phyloP scores from a whole-genome alignment of 192 early-diverging fungal species.

The Coemansia sp. region DNA sequence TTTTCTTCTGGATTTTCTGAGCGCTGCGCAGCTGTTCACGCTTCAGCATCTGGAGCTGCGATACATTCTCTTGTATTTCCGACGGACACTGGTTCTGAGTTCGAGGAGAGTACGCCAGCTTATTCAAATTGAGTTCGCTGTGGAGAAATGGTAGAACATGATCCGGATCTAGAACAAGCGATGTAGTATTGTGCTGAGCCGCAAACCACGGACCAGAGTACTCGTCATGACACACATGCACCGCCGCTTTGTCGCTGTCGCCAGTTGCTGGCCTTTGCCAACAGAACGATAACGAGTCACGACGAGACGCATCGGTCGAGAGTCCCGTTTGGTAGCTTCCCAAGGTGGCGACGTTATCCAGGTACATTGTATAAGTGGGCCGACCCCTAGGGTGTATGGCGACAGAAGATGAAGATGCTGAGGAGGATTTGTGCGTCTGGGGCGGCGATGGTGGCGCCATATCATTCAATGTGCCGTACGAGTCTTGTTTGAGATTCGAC shows the following conservation, averaged over 20 bases:
- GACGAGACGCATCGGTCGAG: conserved; percentile 19
- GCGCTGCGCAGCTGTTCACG: conserved; percentile 33
- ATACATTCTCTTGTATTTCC: conserved; percentile 11
- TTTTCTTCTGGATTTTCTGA: conserved; percentile 46
- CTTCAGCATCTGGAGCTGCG: conserved; percentile 1
- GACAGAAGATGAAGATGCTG: conserved; percentile 2
- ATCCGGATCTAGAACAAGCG: conserved; percentile 17
- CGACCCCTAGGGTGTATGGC: conserved; percentile 3
- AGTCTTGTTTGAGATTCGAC: neutral
- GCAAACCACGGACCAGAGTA: conserved; percentile 48
- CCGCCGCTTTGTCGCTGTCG: neutral
- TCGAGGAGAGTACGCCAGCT: conserved; percentile 9
- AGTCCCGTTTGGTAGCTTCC: conserved; percentile 27
- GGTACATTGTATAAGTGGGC: conserved; percentile 16
- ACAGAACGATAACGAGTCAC: conserved; percentile 31
- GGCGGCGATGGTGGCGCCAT: conserved; percentile 31
- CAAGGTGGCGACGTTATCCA: conserved; percentile 29
- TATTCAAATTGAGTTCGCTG: conserved; percentile 48
- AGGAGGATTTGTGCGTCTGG: conserved; percentile 25
- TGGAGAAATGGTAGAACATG: conserved; percentile 46
- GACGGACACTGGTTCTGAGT: neutral
- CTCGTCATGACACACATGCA: conserved; percentile 19
- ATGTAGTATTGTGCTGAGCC: conserved; percentile 14
- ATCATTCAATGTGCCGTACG: neutral
- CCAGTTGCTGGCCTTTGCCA: conserved; percentile 18